These are phyloP conservation scores for Cucumis sativus DNA, from an alignment of 306 rosid species.

Conservation along the genomic window Cucumber_9930_V3 NC_026657.2:37809001-37809500, in stretches of 20 bases:
- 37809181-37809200: slow-evolving; percentile 74
- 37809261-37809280: slow-evolving; percentile 61
- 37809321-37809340: slow-evolving; percentile 65
- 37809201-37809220: slow-evolving; percentile 45
- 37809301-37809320: slow-evolving; percentile 63
- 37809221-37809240: slow-evolving; percentile 46
- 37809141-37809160: slow-evolving; percentile 59
- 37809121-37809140: slow-evolving; percentile 54
- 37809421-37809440: slow-evolving; percentile 56
- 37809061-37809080: slow-evolving; percentile 68
- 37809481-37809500: slow-evolving; percentile 52
- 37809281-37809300: slow-evolving; percentile 51
- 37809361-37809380: slow-evolving; percentile 51
- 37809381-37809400: slow-evolving; percentile 68
- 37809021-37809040: slow-evolving; percentile 30
- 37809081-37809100: slow-evolving; percentile 57
- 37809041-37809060: slow-evolving; percentile 32
- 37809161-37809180: slow-evolving; percentile 51
- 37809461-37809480: slow-evolving; percentile 50
- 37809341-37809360: slow-evolving; percentile 54
- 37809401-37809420: slow-evolving; percentile 36
- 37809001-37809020: slow-evolving; percentile 21
- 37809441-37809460: slow-evolving; percentile 46
- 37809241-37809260: slow-evolving; percentile 62
- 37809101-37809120: slow-evolving; percentile 68